Conservation (phyloP, 768 basidiomycete genomes). For the Gloeophyllum trabeum region DNA sequence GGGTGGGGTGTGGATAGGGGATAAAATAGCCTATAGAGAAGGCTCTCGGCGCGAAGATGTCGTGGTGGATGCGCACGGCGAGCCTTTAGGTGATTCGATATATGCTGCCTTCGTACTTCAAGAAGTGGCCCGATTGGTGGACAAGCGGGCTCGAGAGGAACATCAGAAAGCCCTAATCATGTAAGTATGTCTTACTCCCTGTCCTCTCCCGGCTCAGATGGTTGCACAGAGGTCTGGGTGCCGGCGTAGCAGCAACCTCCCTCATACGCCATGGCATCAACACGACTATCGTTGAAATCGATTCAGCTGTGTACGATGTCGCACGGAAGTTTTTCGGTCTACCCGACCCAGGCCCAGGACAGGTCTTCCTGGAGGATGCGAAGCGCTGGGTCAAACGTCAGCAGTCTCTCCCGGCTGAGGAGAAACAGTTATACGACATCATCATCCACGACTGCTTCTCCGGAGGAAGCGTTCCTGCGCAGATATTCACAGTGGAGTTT, state of each 20-base stretch:
- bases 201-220: conserved; percentile 6
- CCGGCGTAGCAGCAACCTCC: conserved; percentile 70
- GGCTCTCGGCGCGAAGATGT: conserved; percentile 8
- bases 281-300: conserved; percentile 87
- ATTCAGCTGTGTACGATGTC: conserved; percentile 80
- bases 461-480: conserved; percentile 81
- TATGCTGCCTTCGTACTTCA: conserved; percentile 81
- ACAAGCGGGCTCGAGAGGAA: conserved; percentile 18
- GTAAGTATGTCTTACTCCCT: conserved; percentile 29
- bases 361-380: conserved; percentile 72
- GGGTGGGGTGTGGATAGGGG: conserved; percentile 71
- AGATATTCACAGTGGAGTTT: conserved; percentile 78
- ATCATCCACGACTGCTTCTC: conserved; percentile 91
- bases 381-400: conserved; percentile 51
- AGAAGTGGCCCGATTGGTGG: conserved; percentile 69
- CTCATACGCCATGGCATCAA: conserved; percentile 58
- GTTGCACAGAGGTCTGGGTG: conserved; percentile 68
- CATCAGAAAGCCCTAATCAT: conserved; percentile 65
- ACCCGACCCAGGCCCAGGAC: conserved; percentile 44
- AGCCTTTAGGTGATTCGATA: conserved; percentile 62
- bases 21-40: conserved; percentile 29
- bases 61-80: conserved; percentile 37
- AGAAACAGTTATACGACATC: conserved; percentile 41
- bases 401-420: conserved; percentile 12
- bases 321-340: conserved; percentile 74